Evolutionary conservation across 495 filamentous ascomycete genomes (phyloP), one percentile per base, ranked within the genome.

Genomic region (Trichoderma asperelloides): DNA sequence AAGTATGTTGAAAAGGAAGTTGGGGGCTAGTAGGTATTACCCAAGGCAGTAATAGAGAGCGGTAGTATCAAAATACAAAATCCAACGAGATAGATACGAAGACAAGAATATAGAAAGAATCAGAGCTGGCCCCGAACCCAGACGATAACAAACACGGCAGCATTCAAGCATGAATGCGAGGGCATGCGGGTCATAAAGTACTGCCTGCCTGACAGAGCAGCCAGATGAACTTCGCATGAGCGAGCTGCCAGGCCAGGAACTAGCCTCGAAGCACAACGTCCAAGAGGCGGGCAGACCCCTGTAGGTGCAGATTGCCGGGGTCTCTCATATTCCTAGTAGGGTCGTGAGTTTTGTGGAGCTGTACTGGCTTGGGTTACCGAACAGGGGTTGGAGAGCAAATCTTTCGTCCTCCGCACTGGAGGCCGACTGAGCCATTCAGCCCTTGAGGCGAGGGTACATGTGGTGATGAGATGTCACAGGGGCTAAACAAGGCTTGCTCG

Each of bases 121-220:
- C 49, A 21, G 49, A 57, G 49, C 11, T 23, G n/a, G 23, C n/a
- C 55, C 55, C 23, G 28, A 60, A 28, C 27, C 55, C 7, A 60
- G 55, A 60, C 25, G 23, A 7, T 60, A 60, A 60, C 55, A 30
- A 8, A 60, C 12, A 60, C 55, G 55, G 28, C 55, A 25, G 55
- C 55, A 60, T 27, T 30, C 55, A 60, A 21, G 55, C 55, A 60
- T 30, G 55, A 60, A 30, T 21, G 27, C 9, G 55, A 60, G 55
- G 55, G 55, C 55, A 60, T 60, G 55, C 55, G 55, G 55, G 55
- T 60, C 55, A 60, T 60, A 60, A 60, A 60, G 55, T 60, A 60
- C 55, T 60, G 12, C 55, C 25, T 30, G 55, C 12, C 55, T 27
- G 25, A 30, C 5, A 37, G 33, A 37, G 28, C 12, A 60, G 55